Percentiles rank a stretch among this genome's conserved stretches.
Conservation (phyloP, 1,284 basidiomycete species). For the Pterula multifida region DNA sequence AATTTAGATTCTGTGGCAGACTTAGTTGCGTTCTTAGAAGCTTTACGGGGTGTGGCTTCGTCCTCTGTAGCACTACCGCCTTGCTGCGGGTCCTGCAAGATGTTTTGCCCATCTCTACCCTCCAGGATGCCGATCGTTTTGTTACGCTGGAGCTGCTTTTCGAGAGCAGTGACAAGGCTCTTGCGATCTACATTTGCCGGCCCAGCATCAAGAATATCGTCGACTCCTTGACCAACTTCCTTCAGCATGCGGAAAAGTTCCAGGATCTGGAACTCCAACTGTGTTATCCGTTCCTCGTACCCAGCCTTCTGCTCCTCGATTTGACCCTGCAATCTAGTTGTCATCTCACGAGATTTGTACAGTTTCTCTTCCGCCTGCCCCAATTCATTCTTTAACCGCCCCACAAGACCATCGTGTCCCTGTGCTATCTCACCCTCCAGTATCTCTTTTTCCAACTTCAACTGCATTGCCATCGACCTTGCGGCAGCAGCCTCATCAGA, state of each 20-base stretch:
- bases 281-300: constrained; percentile 81
- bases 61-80: constrained; percentile 28
- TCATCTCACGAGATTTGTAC: constrained; percentile 66
- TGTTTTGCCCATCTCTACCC: constrained; percentile 38
- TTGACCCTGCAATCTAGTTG: constrained; percentile 64
- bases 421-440: constrained; percentile 75
- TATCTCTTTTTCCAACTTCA: constrained; percentile 62
- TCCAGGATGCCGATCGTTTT: constrained; percentile 83
- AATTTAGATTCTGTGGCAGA: constrained; percentile 22
- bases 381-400: constrained; percentile 68
- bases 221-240: constrained; percentile 68
- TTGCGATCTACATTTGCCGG: constrained; percentile 64
- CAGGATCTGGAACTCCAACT: constrained; percentile 87
- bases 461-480: constrained; percentile 48
- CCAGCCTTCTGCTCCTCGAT: constrained; percentile 70
- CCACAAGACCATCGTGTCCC: constrained; percentile 77
- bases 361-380: constrained; percentile 74
- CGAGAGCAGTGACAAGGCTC: constrained; percentile 69
- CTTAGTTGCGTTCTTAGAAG: neutral
- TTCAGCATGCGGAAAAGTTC: constrained; percentile 90
- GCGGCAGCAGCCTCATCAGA: constrained; percentile 69
- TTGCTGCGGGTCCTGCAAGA: constrained; percentile 21
- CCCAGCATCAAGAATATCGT: constrained; percentile 55
- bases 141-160: constrained; percentile 74
- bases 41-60: constrained; percentile 21